Evolutionary conservation across 1,139 yeast species (phyloP), one percentile per base, ranked within the genome.

Genomic region (Saccharomyces hybrid): DNA sequence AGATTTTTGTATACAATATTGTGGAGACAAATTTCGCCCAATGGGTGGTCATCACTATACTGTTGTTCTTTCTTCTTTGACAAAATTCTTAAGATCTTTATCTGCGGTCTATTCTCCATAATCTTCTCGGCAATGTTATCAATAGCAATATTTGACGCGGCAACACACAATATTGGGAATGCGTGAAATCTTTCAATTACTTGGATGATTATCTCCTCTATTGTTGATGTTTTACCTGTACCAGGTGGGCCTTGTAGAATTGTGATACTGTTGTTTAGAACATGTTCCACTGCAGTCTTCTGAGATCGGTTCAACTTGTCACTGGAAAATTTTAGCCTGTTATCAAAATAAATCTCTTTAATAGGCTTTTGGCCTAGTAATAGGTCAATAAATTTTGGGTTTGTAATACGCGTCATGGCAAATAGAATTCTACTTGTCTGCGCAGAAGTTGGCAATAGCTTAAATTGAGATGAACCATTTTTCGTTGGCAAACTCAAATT

Each of bases 91-190:
- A 84, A 66, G 23, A 84, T 77, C 16, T 65, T 69, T 41, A 69
- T 60, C 51, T 75, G 75, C 5, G 77, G 78, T 58, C 80, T 79
- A 46, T 76, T 74, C 3, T 71, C 71, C 64, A 81, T 64, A 56
- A 84, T 72, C 62, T 84, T 84, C 62, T 84, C 90, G 0, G 89
- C 90, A 67, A 84, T 84, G 61, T 84, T 84, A 65, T 84, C 91
- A 62, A 84, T 83, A 1, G 91, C 90, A 64, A 84, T 82, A 63
- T 84, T 84, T 0, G 89, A 84, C 0, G 88, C 87, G 0, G 91
- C 90, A 52, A 84, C 88, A 53, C 85, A 88, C 56, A 84, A 72
- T 46, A 84, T 82, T 2, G 91, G 90, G 61, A 73, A 80, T 0
- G 84, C 78, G 60, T 79, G 76, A 59, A 81, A 72, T 51, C 79